These are phyloP conservation scores for Gracilaria vermiculophylla DNA, from an alignment of 23 red algal genomes.

Conservation along the genomic window DNA sequence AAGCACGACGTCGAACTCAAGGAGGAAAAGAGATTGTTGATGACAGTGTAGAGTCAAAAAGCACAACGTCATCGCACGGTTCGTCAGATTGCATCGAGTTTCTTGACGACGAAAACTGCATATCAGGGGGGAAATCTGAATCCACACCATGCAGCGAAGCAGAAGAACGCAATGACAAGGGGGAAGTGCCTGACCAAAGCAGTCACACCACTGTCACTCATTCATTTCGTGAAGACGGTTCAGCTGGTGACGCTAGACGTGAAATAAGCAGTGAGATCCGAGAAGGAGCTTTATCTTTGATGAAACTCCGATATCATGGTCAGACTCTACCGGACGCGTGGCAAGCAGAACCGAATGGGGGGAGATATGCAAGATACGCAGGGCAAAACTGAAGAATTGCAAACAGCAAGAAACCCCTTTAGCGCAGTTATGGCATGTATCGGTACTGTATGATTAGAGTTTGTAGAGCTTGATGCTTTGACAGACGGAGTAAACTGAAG, in stretches of 20 bases:
- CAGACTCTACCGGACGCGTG: neutral
- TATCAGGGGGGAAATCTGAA: neutral
- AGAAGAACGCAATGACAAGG: neutral
- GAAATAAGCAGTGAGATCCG: neutral
- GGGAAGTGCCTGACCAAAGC: neutral
- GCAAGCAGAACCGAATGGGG: neutral
- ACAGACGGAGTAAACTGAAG: neutral
- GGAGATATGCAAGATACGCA: neutral
- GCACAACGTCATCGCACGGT: neutral
- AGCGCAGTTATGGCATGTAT: neutral
- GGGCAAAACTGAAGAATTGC: neutral
- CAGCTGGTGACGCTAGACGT: neutral
- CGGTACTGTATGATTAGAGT: neutral
- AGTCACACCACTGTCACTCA: neutral
- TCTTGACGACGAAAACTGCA: neutral
- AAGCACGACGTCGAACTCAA: neutral
- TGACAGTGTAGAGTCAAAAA: neutral
- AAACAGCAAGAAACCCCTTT: neutral
- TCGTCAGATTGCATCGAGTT: neutral
- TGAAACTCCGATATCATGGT: neutral
- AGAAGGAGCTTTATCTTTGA: slow-evolving; percentile 9
- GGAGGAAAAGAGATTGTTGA: neutral
- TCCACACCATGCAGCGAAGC: neutral
- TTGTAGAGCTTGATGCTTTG: neutral
- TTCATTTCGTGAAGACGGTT: neutral